Conservation (phyloP, 345 rosid genomes). For the Dipteronia dyeriana region DNA sequence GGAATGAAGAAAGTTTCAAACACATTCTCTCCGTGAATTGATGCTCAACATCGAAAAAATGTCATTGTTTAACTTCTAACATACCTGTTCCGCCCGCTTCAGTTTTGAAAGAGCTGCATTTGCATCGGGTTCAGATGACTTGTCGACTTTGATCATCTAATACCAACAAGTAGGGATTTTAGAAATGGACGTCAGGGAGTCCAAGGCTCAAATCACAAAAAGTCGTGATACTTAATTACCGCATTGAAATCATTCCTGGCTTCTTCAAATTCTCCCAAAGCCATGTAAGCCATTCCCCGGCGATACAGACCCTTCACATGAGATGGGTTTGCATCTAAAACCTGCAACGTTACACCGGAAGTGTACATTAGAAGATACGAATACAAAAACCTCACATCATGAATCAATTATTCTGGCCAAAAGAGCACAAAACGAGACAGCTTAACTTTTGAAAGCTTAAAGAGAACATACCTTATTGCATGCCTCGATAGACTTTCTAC, state of each 20-base stretch:
- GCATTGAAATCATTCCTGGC: constrained; percentile 70
- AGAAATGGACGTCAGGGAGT: constrained; percentile 14
- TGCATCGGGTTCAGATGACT: constrained; percentile 64
- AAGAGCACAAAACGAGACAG: background rate
- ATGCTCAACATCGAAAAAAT: background rate
- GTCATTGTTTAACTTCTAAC: constrained; percentile 5
- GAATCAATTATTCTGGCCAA: background rate
- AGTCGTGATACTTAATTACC: constrained; percentile 43
- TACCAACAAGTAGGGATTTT: constrained; percentile 10
- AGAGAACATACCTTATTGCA: constrained; percentile 71
- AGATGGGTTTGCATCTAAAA: constrained; percentile 81
- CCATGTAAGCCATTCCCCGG: constrained; percentile 94
- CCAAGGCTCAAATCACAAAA: background rate
- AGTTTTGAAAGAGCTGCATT: constrained; percentile 73
- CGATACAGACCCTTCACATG: constrained; percentile 86
- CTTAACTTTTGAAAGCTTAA: background rate
- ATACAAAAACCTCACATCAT: background rate
- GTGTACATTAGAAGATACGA: background rate
- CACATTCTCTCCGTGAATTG: background rate
- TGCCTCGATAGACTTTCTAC: constrained; percentile 78
- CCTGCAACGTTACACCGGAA: constrained; percentile 43
- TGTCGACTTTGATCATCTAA: constrained; percentile 63
- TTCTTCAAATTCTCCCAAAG: constrained; percentile 80
- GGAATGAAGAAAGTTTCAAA: background rate
- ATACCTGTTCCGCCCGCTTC: constrained; percentile 81